phyloP scores from a whole-genome alignment of 306 rosid genomes.

The Cyclanthera cordifolia region DNA sequence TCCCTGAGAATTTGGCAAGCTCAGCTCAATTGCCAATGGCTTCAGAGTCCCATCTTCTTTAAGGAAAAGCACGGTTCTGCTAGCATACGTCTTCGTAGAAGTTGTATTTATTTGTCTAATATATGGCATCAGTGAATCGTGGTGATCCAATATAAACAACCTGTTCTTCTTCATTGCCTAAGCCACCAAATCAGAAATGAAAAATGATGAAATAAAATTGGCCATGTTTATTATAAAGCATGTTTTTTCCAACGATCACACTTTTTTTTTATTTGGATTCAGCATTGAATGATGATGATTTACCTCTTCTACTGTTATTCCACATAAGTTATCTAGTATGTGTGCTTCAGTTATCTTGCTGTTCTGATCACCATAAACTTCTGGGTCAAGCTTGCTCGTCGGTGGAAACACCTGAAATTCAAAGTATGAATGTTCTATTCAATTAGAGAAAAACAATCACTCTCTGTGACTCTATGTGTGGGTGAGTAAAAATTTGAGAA shows the following conservation, averaged over 20 bases:
- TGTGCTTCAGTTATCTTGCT: constrained; percentile 36
- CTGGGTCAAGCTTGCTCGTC: constrained; percentile 43
- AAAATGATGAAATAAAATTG: neutral
- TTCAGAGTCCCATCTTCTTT: constrained; percentile 56
- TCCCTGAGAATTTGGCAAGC: constrained; percentile 32
- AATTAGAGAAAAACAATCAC: neutral
- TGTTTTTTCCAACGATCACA: neutral
- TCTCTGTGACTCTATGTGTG: neutral
- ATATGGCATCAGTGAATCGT: constrained; percentile 8
- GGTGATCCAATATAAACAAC: constrained; percentile 15
- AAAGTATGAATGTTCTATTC: neutral
- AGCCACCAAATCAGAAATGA: constrained; percentile 1
- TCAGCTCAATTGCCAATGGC: constrained; percentile 34
- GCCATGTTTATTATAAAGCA: neutral
- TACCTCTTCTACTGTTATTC: constrained; percentile 46
- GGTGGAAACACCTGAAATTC: constrained; percentile 58
- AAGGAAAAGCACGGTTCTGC: constrained; percentile 51
- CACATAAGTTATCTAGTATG: constrained; percentile 37
- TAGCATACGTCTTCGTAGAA: constrained; percentile 38
- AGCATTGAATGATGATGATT: neutral
- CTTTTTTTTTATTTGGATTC: neutral
- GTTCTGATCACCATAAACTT: constrained; percentile 24
- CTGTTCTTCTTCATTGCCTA: constrained; percentile 45
- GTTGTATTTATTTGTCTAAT: constrained; percentile 5
- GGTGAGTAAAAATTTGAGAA: neutral